A percentile compares a stretch with the other conserved stretches of the same genome.
Conservation (phyloP, 345 rosid species). For the Citrus australasica region DNA sequence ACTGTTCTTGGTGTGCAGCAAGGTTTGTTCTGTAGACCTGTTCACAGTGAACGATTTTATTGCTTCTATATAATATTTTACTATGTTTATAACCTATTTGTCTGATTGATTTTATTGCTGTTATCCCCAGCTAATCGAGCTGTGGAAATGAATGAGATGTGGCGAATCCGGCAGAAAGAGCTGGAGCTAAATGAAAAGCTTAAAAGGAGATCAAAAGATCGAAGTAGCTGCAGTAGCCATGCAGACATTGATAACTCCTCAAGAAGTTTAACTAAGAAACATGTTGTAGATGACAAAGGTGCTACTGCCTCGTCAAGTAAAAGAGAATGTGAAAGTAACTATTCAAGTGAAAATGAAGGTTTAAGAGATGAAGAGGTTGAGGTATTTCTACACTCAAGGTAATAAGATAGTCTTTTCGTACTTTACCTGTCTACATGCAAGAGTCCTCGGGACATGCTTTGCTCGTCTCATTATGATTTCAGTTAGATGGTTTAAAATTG, state of each 20-base stretch:
- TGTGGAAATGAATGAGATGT: constrained; percentile 85
- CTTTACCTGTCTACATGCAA: neutral
- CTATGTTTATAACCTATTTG: neutral
- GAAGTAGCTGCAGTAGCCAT: constrained; percentile 24
- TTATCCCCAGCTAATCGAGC: constrained; percentile 63
- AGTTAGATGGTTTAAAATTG: neutral
- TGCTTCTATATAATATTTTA: neutral
- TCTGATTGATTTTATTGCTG: constrained; percentile 6
- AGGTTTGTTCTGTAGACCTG: constrained; percentile 33
- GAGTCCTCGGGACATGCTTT: neutral
- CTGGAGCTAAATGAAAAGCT: constrained; percentile 48
- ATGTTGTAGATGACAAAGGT: constrained; percentile 19
- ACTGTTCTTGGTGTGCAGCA: constrained; percentile 91
- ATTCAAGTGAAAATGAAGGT: constrained; percentile 47
- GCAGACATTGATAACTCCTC: constrained; percentile 17
- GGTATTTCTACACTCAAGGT: constrained; percentile 82
- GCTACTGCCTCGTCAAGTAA: constrained; percentile 31
- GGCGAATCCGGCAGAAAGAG: constrained; percentile 76
- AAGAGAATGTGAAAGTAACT: constrained; percentile 19
- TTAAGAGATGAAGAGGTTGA: constrained; percentile 71
- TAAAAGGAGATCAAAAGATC: constrained; percentile 39
- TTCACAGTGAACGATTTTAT: neutral
- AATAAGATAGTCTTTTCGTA: neutral
- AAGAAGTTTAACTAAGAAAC: constrained; percentile 31
- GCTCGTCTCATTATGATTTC: neutral